Evolutionary conservation across 202 grass and related monocot species (phyloP).

Genomic region (Schoenoplectus tabernaemontani): DNA sequence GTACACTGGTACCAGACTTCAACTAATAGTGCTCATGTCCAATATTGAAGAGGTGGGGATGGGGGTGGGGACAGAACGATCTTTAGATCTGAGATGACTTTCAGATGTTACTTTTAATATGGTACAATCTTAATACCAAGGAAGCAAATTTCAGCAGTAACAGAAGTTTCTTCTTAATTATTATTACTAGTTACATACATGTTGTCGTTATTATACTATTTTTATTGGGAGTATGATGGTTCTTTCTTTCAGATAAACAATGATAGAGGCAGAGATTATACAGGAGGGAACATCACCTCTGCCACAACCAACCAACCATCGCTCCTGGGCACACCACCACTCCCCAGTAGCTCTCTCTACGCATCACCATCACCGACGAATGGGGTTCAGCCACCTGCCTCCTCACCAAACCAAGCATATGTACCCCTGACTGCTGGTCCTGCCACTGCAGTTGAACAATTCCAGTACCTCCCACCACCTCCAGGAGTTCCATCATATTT

Average conservation of each 20-base stretch:
- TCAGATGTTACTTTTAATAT: background rate
- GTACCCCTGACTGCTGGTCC: constrained; percentile 22
- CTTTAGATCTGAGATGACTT: background rate
- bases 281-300: constrained; percentile 31
- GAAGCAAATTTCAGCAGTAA: background rate
- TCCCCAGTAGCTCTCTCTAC: background rate
- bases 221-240: background rate
- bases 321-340: constrained; percentile 69
- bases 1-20: background rate
- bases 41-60: background rate
- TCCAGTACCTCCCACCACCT: background rate
- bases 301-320: constrained; percentile 48
- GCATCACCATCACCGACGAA: background rate
- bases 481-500: constrained; percentile 18
- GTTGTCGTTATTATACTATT: too few relatives aligned
- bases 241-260: constrained; percentile 64
- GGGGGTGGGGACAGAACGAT: background rate
- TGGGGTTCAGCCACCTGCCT: constrained; percentile 10
- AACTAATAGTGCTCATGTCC: background rate
- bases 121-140: background rate
- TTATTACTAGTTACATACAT: background rate
- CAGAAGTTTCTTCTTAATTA: background rate
- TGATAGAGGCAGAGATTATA: constrained; percentile 87
- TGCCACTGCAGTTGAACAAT: constrained; percentile 20
- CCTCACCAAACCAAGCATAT: constrained; percentile 14